phyloP scores from a whole-genome alignment of 345 rosid genomes.

The Hibiscus tridactylites region DNA sequence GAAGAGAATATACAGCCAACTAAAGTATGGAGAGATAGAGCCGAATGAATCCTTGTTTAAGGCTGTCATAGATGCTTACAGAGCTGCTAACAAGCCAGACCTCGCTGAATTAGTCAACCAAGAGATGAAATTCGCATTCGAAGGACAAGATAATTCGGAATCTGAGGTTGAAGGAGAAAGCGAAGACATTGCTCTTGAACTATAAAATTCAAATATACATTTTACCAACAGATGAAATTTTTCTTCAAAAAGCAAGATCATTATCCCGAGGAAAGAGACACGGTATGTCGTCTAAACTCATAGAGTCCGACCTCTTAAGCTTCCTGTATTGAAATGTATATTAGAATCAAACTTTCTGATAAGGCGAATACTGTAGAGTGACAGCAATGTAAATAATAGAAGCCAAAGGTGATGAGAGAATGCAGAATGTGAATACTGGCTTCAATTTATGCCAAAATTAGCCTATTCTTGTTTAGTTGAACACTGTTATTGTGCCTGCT shows the following conservation, averaged over 20 bases:
- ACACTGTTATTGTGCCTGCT: too few relatives aligned
- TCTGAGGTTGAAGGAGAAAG: constrained; percentile 8
- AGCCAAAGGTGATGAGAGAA: not conserved
- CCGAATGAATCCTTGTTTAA: constrained; percentile 50
- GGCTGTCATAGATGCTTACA: constrained; percentile 60
- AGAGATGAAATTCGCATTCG: constrained; percentile 56
- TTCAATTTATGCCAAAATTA: not conserved
- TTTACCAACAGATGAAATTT: too few relatives aligned
- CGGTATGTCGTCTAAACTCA: not conserved
- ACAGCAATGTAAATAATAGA: not conserved
- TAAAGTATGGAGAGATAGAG: constrained; percentile 49
- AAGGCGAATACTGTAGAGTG: constrained; percentile 4
- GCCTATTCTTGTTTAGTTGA: not conserved
- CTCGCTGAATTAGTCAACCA: constrained; percentile 55
- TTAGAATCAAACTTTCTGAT: not conserved
- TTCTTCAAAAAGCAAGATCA: not conserved
- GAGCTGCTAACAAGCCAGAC: constrained; percentile 49
- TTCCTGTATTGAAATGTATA: not conserved
- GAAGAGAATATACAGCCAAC: constrained; percentile 49
- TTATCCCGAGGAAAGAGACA: constrained; percentile 9
- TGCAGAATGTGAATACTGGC: constrained; percentile 1
- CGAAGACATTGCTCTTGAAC: not conserved
- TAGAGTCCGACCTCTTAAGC: not conserved
- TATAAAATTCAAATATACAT: not conserved
- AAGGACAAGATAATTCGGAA: constrained; percentile 22